Conservation (phyloP, 2,329 filamentous ascomycete species). For the Fusarium lyarnte region DNA sequence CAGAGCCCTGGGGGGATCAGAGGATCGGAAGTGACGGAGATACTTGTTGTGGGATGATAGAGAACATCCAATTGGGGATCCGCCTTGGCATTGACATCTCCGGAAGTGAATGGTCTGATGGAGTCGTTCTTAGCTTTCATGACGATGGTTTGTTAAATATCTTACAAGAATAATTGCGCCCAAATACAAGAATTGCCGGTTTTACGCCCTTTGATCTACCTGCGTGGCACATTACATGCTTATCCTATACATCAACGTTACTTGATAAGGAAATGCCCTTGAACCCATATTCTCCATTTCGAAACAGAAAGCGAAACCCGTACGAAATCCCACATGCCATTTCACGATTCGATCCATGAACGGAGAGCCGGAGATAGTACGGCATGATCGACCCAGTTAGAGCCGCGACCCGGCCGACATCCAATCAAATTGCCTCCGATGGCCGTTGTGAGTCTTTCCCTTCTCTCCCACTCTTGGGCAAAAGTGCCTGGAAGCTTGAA, state of each 20-base stretch:
- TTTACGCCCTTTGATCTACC: not conserved
- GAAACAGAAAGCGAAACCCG: conserved; percentile 1
- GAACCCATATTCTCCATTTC: conserved; percentile 1
- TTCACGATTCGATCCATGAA: not conserved
- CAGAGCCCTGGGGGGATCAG: not conserved
- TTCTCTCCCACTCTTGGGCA: not conserved
- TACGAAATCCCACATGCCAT: not conserved
- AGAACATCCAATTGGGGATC: conserved; percentile 7
- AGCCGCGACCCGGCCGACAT: conserved; percentile 36
- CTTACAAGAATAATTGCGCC: not conserved
- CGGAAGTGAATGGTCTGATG: conserved; percentile 19
- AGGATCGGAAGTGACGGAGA: conserved; percentile 31
- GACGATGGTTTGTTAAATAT: not conserved
- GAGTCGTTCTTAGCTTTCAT: not conserved
- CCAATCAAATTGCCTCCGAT: conserved; percentile 17
- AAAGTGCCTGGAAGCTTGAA: conserved; percentile 8
- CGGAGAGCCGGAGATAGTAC: conserved; percentile 1
- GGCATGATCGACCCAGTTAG: not conserved
- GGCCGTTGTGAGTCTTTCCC: conserved; percentile 8
- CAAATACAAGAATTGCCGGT: not conserved
- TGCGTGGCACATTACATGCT: not conserved
- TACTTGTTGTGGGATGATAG: conserved; percentile 19
- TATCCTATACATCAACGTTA: not conserved
- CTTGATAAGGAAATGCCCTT: not conserved
- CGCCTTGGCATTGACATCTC: conserved; percentile 21